Evolutionary conservation across 345 rosid genomes (phyloP), one percentile per base, ranked within the genome.

Genomic region (Eutrema yunnanense): DNA sequence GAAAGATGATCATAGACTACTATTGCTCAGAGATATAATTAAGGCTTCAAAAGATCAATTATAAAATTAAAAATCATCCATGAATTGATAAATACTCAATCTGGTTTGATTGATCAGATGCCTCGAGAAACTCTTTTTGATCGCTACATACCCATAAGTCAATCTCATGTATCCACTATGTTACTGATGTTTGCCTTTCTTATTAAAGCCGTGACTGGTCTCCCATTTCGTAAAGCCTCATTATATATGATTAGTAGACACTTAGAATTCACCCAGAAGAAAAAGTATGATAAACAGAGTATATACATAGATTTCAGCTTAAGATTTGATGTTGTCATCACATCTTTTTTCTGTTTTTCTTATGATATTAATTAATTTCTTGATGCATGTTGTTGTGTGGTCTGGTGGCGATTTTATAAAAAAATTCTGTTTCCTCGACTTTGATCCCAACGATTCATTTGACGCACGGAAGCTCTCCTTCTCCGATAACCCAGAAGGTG

Each of bases 381-480:
- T 22, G 26, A 22, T 22, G 26, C 26, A 22, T 22, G 26, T 22
- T 22, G 26, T 22, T 22, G 26, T 22, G 26, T 22, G 26, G 26
- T 22, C 2, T 22, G 2, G 26, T 2, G 26, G 26, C 26, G 26
- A 22, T 22, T 19, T 19, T 19, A 19, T 19, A 19, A 19, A 19
- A 19, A 19, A 19, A 19, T 19, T 19, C 22, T 19, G 22, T 19
- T 19, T 86, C 38, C 88, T 88, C 40, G 90, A 84, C 71, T 90
- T 85, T 52, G 81, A 88, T 72, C 91, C 91, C 4, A 72, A 46
- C 34, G 86, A 83, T 2, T 62, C 85, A 1, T 74, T 59, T 32
- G 73, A 74, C 27, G 32, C 14, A 4, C 4, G 3, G n/a, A 54
- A 54, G 7, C 49, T 10, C 65, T 46, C 71, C 9, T 55, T 63